Conservation (phyloP, 768 basidiomycete genomes). For the Trametes sanguinea region DNA sequence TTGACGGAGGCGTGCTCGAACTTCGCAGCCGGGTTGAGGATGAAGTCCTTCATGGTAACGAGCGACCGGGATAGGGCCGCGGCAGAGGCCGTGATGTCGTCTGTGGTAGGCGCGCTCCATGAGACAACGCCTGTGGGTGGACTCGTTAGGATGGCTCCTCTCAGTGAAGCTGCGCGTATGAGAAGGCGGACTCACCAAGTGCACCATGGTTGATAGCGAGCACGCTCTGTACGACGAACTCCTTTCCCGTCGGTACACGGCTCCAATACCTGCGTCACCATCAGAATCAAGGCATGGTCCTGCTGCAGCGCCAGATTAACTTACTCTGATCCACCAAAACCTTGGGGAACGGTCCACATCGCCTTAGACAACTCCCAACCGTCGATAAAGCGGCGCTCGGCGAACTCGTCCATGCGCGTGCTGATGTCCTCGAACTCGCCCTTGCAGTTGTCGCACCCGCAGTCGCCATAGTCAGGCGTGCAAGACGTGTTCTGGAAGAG, state of each 20-base stretch:
- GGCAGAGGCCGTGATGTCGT: conserved; percentile 40
- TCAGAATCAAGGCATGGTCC: background rate
- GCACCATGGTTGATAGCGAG: conserved; percentile 73
- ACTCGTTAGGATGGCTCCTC: background rate
- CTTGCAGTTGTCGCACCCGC: conserved; percentile 73
- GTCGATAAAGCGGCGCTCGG: conserved; percentile 55
- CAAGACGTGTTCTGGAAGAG: conserved; percentile 46
- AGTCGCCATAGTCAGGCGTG: conserved; percentile 67
- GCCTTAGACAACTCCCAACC: conserved; percentile 71
- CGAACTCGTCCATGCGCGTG: conserved; percentile 65
- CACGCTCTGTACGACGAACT: conserved; percentile 66
- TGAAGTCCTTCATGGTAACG: conserved; percentile 31
- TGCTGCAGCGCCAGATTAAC: background rate
- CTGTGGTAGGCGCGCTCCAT: conserved; percentile 45
- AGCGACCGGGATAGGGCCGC: conserved; percentile 37
- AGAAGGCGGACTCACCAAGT: conserved; percentile 38
- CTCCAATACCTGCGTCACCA: conserved; percentile 53
- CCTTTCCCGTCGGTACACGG: conserved; percentile 64
- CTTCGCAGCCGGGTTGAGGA: conserved; percentile 31
- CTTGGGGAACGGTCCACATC: conserved; percentile 82
- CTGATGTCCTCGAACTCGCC: conserved; percentile 71
- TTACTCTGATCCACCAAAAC: conserved; percentile 56
- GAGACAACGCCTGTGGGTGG: conserved; percentile 34
- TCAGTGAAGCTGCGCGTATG: background rate
- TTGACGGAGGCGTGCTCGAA: conserved; percentile 27